Evolutionary conservation across 75 land plant species (phyloP).

Genomic region (Cupressus sempervirens): DNA sequence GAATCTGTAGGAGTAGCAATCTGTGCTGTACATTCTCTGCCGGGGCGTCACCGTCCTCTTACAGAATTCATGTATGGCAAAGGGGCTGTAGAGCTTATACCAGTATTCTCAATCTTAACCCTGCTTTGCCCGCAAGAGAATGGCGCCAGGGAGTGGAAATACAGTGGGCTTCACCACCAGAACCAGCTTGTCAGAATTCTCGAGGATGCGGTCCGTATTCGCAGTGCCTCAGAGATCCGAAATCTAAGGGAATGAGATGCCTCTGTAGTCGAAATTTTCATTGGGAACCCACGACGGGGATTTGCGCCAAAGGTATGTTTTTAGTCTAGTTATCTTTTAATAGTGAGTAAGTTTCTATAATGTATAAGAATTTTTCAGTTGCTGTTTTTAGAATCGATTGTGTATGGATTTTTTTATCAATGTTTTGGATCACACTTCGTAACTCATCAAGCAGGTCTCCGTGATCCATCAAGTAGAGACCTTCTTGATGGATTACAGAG

Average conservation of each 20-base stretch:
- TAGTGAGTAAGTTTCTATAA: too few relatives aligned
- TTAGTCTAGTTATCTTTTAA: too few relatives aligned
- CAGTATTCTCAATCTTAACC: constrained; percentile 31
- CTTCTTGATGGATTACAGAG: too few relatives aligned
- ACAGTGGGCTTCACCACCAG: constrained; percentile 40
- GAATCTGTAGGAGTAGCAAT: background rate
- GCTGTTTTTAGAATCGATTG: too few relatives aligned
- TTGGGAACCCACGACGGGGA: constrained; percentile 26
- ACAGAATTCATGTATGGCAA: constrained; percentile 33
- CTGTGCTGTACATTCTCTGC: constrained; percentile 47
- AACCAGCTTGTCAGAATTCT: constrained; percentile 27
- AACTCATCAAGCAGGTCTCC: too few relatives aligned
- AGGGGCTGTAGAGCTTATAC: constrained; percentile 42
- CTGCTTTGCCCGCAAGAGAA: constrained; percentile 9
- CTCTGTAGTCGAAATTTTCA: constrained; percentile 20
- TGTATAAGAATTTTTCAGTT: too few relatives aligned
- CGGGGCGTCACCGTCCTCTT: constrained; percentile 26
- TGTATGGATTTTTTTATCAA: too few relatives aligned
- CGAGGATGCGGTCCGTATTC: constrained; percentile 18
- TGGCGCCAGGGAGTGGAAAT: constrained; percentile 44
- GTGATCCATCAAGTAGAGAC: too few relatives aligned
- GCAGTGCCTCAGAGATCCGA: constrained; percentile 8
- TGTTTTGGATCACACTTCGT: too few relatives aligned
- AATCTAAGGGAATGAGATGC: constrained; percentile 17
- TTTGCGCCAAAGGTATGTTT: constrained; percentile 14